A percentile compares a stretch with the other conserved stretches of the same genome.
These are phyloP conservation scores for Pulveroboletus sp. DNA, from an alignment of 768 basidiomycete species.

Conservation along the genomic window DNA sequence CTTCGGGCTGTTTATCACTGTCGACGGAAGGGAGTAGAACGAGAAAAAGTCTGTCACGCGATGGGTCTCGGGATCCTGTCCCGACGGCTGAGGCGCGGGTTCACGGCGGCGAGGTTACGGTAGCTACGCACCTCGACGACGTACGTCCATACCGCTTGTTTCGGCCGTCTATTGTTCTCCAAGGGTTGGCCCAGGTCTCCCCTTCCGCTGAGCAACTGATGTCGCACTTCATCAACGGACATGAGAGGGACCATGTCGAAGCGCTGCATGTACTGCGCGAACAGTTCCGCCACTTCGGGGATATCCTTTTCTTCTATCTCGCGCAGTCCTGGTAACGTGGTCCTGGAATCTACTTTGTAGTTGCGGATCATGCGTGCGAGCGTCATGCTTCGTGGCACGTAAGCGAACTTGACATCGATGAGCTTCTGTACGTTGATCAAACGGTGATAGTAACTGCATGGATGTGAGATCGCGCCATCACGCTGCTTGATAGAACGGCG, in stretches of 20 bases:
- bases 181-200: slow-evolving; percentile 46
- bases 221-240: slow-evolving; percentile 71
- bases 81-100: not conserved
- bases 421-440: slow-evolving; percentile 89
- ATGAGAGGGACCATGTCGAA: slow-evolving; percentile 82
- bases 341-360: slow-evolving; percentile 58
- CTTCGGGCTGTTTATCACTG: slow-evolving; percentile 76
- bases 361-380: slow-evolving; percentile 84
- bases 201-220: slow-evolving; percentile 84
- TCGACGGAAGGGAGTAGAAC: slow-evolving; percentile 94
- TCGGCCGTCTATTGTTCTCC: slow-evolving; percentile 45
- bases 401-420: slow-evolving; percentile 85
- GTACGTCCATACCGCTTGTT: slow-evolving; percentile 94
- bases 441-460: slow-evolving; percentile 81
- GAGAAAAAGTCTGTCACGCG: slow-evolving; percentile 94
- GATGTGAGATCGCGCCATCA: too few species aligned
- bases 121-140: slow-evolving; percentile 81
- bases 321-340: slow-evolving; percentile 61
- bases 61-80: slow-evolving; percentile 74
- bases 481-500: too few species aligned
- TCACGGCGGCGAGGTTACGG: not conserved
- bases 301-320: slow-evolving; percentile 87
- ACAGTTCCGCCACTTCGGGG: slow-evolving; percentile 62
- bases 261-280: slow-evolving; percentile 73
- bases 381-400: slow-evolving; percentile 81